These are phyloP conservation scores for Rickenella mellea DNA, from an alignment of 768 basidiomycete species.

Conservation along the genomic window DNA sequence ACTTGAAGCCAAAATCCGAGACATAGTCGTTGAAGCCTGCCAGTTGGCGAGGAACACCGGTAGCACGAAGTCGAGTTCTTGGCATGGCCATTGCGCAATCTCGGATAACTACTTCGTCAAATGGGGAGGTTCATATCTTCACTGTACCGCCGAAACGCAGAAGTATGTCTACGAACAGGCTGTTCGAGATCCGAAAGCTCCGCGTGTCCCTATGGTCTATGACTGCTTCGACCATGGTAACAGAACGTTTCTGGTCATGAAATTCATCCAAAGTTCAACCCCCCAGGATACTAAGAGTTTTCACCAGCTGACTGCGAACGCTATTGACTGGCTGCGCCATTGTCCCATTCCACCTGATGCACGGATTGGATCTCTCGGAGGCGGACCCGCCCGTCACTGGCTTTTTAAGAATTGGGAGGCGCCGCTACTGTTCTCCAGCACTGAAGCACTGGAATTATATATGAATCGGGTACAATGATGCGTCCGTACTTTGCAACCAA, in stretches of 20 bases:
- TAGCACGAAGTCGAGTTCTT: too few species aligned
- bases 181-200: conserved; percentile 11
- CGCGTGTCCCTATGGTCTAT: conserved; percentile 16
- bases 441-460: conserved; percentile 9
- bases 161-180: conserved; percentile 14
- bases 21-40: too few species aligned
- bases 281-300: conserved; percentile 11
- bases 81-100: too few species aligned
- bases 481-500: conserved; percentile 4
- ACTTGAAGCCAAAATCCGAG: too few species aligned
- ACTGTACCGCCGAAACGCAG: conserved; percentile 13
- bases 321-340: conserved; percentile 16
- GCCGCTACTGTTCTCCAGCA: conserved; percentile 10
- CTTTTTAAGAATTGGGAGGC: conserved; percentile 14
- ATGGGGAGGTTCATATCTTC: conserved; percentile 12
- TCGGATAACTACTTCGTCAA: conserved; percentile 21
- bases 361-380: conserved; percentile 12
- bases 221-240: conserved; percentile 11
- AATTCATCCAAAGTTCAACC: conserved; percentile 14
- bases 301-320: conserved; percentile 11
- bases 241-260: conserved; percentile 19
- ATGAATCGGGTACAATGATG: conserved; percentile 10
- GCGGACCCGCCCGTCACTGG: conserved; percentile 11
- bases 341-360: conserved; percentile 14
- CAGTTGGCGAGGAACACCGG: too few species aligned